Percentiles rank a stretch among this genome's conserved stretches.
These are phyloP conservation scores for Porcisia hertigi DNA, from an alignment of 208 protist genomes.

Conservation along the genomic window DNA sequence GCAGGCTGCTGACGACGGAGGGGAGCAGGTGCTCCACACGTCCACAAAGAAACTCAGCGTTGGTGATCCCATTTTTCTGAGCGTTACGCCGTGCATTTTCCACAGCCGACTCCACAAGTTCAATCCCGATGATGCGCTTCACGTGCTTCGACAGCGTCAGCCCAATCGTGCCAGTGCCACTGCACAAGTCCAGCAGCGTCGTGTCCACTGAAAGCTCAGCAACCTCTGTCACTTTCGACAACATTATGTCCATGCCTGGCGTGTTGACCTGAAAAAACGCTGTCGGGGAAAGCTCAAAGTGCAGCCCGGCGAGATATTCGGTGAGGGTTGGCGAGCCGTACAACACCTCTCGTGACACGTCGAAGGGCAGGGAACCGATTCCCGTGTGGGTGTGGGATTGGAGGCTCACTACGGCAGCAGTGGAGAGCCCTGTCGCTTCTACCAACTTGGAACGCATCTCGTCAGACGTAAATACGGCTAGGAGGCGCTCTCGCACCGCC, in stretches of 20 bases:
- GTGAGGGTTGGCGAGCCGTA: constrained; percentile 64
- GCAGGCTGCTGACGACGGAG: constrained; percentile 49
- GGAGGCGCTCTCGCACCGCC: constrained; percentile 43
- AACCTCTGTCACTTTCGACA: constrained; percentile 67
- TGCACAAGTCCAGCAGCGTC: constrained; percentile 95
- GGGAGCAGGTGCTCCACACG: constrained; percentile 92
- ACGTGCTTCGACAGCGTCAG: constrained; percentile 81
- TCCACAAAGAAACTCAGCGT: constrained; percentile 88
- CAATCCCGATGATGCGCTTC: constrained; percentile 92
- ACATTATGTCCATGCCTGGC: constrained; percentile 83
- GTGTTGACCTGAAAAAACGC: constrained; percentile 98
- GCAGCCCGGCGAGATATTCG: constrained; percentile 67
- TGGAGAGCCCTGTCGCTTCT: constrained; percentile 22
- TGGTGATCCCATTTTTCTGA: constrained; percentile 81
- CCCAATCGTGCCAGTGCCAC: constrained; percentile 96
- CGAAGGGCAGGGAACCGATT: constrained; percentile 53
- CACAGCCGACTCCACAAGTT: constrained; percentile 89
- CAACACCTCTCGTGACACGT: constrained; percentile 67
- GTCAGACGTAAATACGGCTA: constrained; percentile 30
- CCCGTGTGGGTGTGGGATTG: constrained; percentile 83
- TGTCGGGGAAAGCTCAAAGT: constrained; percentile 91
- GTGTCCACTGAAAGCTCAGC: constrained; percentile 59
- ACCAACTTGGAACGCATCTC: constrained; percentile 31
- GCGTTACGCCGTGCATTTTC: constrained; percentile 89
- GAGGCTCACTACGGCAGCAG: constrained; percentile 59